phyloP scores from a whole-genome alignment of 1,284 basidiomycete genomes.

The Baeospora myosura region DNA sequence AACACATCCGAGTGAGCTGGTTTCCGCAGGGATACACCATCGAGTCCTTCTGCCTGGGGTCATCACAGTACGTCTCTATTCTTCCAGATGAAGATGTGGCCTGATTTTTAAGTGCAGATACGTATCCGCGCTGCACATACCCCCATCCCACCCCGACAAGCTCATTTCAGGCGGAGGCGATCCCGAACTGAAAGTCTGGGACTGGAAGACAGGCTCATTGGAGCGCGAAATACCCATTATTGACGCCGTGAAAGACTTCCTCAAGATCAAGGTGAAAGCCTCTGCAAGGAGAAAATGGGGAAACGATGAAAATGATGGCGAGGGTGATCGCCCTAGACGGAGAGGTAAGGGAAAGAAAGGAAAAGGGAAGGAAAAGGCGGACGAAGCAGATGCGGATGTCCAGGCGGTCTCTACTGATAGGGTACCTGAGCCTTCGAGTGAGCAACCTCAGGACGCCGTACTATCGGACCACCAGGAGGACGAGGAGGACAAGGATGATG shows the following conservation, averaged over 20 bases:
- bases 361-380: slow-evolving; percentile 17
- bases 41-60: slow-evolving; percentile 80
- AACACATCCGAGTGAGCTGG: slow-evolving; percentile 88
- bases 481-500: slow-evolving; percentile 5
- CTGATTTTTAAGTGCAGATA: slow-evolving; percentile 42
- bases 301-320: slow-evolving; percentile 26
- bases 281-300: slow-evolving; percentile 30
- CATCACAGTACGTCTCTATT: slow-evolving; percentile 55
- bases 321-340: too few species aligned
- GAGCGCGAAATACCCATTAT: slow-evolving; percentile 48
- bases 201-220: slow-evolving; percentile 61
- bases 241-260: slow-evolving; percentile 51
- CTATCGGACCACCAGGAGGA: background rate
- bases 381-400: slow-evolving; percentile 17
- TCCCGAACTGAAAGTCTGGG: slow-evolving; percentile 68
- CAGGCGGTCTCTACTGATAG: slow-evolving; percentile 10
- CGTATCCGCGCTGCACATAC: slow-evolving; percentile 74
- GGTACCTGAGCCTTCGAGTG: slow-evolving; percentile 5
- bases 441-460: background rate
- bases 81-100: background rate
- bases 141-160: slow-evolving; percentile 35
- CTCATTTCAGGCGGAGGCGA: slow-evolving; percentile 89
- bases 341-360: too few species aligned
- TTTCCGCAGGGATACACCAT: slow-evolving; percentile 80
- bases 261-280: slow-evolving; percentile 40